A percentile compares a stretch with the other conserved stretches of the same genome.
Evolutionary conservation across 371 early-diverging fungal species (phyloP).

Genomic region (Caulochytrium protostelioides): DNA sequence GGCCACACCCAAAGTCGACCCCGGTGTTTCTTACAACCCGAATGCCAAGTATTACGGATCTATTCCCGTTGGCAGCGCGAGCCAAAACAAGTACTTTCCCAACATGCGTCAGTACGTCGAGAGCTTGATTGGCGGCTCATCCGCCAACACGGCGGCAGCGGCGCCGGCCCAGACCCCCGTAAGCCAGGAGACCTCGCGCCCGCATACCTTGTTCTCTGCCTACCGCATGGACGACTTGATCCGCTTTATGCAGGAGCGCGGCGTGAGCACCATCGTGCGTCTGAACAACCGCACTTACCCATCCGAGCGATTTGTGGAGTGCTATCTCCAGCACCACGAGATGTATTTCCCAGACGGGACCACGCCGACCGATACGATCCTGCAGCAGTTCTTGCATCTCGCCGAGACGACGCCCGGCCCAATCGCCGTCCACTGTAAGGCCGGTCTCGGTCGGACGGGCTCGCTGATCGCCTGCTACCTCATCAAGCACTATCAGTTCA

Average conservation of each 20-base stretch:
- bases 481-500: slow-evolving; percentile 36
- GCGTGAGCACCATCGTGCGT: slow-evolving; percentile 24
- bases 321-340: slow-evolving; percentile 33
- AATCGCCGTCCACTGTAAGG: slow-evolving; percentile 50
- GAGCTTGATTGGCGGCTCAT: too few species aligned
- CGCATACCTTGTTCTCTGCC: slow-evolving; percentile 7
- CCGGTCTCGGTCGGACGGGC: slow-evolving; percentile 57
- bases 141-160: too few species aligned
- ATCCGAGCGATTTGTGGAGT: slow-evolving; percentile 17
- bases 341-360: slow-evolving; percentile 41
- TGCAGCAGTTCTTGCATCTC: slow-evolving; percentile 31
- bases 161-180: too few species aligned
- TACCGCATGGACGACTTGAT: slow-evolving; percentile 19
- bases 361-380: slow-evolving; percentile 30
- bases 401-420: slow-evolving; percentile 21
- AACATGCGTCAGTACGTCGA: too few species aligned
- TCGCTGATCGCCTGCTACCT: slow-evolving; percentile 41
- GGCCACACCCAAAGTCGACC: slow-evolving; percentile 33
- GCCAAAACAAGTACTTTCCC: too few species aligned
- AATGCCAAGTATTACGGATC: not conserved
- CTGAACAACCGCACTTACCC: slow-evolving; percentile 39
- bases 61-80: not conserved
- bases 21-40: not conserved
- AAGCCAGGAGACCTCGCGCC: too few species aligned
- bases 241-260: slow-evolving; percentile 9